Conservation (phyloP, 2,329 filamentous ascomycete genomes). For the Neocucurbitaria cava region DNA sequence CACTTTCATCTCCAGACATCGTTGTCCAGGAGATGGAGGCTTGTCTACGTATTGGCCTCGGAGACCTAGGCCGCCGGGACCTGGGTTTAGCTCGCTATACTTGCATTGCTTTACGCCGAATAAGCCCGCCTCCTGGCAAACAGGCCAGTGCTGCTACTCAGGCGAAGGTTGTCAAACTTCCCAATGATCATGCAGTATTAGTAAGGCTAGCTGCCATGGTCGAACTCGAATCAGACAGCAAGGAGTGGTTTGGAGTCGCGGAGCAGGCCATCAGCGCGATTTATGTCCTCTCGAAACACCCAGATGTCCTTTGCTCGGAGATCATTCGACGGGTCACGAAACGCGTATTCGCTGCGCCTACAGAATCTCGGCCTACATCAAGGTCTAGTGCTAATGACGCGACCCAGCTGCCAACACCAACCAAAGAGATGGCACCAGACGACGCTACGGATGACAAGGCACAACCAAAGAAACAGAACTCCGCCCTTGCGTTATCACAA, state of each 20-base stretch:
- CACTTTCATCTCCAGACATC: constrained; percentile 89
- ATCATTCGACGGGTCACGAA: constrained; percentile 87
- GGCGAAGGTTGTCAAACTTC: constrained; percentile 71
- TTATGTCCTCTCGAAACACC: constrained; percentile 91
- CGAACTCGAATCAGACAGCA: constrained; percentile 85
- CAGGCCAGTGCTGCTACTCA: constrained; percentile 68
- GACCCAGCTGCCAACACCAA: constrained; percentile 16
- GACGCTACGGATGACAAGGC: constrained; percentile 34
- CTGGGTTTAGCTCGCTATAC: constrained; percentile 93
- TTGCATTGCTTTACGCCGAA: constrained; percentile 88
- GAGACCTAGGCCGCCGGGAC: constrained; percentile 78
- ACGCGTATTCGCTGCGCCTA: constrained; percentile 73
- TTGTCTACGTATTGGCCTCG: constrained; percentile 89
- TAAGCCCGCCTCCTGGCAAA: constrained; percentile 75
- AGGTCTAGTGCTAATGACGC: constrained; percentile 44
- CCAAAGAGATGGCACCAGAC: constrained; percentile 27
- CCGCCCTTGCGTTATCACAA: constrained; percentile 81
- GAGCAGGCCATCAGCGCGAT: constrained; percentile 97
- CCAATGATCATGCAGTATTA: constrained; percentile 91
- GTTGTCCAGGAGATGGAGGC: constrained; percentile 94
- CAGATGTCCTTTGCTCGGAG: constrained; percentile 90
- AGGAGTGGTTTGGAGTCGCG: constrained; percentile 92
- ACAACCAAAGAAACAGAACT: constrained; percentile 62
- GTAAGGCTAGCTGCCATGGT: constrained; percentile 81
- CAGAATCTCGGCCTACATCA: constrained; percentile 43